These are phyloP conservation scores for Tylopilus felleus DNA, from an alignment of 768 basidiomycete genomes.

Conservation along the genomic window DNA sequence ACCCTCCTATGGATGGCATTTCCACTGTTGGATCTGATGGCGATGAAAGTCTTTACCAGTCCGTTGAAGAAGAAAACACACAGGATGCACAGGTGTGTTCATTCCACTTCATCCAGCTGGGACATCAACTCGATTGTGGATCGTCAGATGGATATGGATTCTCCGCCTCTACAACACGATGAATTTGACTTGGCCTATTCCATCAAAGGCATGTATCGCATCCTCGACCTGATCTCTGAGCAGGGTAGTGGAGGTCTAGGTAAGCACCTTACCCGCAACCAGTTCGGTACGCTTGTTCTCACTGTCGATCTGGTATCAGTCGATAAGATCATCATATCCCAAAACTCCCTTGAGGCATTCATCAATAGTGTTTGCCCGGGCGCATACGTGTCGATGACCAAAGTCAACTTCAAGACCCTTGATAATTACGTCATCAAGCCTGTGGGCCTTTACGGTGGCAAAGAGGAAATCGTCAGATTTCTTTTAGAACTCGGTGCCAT, in stretches of 20 bases:
- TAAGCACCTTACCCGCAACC: slow-evolving; percentile 15
- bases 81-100: slow-evolving; percentile 10
- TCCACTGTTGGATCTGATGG: background rate
- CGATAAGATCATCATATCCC: slow-evolving; percentile 61
- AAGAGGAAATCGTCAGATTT: slow-evolving; percentile 46
- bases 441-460: slow-evolving; percentile 57
- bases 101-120: background rate
- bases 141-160: slow-evolving; percentile 21
- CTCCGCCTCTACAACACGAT: slow-evolving; percentile 1
- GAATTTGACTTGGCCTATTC: slow-evolving; percentile 23
- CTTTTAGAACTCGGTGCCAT: slow-evolving; percentile 37
- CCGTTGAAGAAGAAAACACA: slow-evolving; percentile 5
- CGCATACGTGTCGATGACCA: slow-evolving; percentile 51
- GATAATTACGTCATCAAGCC: slow-evolving; percentile 47
- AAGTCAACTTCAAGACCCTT: slow-evolving; percentile 52
- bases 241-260: slow-evolving; percentile 50
- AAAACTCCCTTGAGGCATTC: slow-evolving; percentile 45
- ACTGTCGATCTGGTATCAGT: slow-evolving; percentile 34
- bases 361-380: slow-evolving; percentile 48
- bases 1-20: background rate
- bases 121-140: background rate
- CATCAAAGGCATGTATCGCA: slow-evolving; percentile 48
- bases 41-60: slow-evolving; percentile 16
- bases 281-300: background rate
- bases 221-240: slow-evolving; percentile 53